phyloP scores from a whole-genome alignment of 805 yeast species.

The Babjeviella inositovora region DNA sequence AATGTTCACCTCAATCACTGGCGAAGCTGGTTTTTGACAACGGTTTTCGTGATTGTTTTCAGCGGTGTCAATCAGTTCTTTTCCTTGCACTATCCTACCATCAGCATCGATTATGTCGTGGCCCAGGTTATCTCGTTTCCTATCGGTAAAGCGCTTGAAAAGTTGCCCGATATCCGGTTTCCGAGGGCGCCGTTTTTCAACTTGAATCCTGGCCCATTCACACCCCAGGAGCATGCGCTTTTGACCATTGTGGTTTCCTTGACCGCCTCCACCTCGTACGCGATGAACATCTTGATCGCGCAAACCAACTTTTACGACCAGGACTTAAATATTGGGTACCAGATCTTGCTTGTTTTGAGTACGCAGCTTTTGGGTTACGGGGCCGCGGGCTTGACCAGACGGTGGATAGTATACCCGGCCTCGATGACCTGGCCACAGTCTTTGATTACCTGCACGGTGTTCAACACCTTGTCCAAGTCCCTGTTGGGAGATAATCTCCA shows the following conservation, averaged over 20 bases:
- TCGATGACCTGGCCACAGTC: slow-evolving; percentile 60
- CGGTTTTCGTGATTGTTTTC: slow-evolving; percentile 35
- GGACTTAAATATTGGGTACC: slow-evolving; percentile 35
- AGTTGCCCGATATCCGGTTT: slow-evolving; percentile 12
- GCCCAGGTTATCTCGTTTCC: slow-evolving; percentile 49
- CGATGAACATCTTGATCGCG: slow-evolving; percentile 39
- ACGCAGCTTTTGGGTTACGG: slow-evolving; percentile 56
- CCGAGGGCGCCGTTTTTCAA: slow-evolving; percentile 11
- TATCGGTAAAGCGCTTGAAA: slow-evolving; percentile 33
- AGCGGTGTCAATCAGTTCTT: slow-evolving; percentile 46
- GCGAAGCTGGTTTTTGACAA: slow-evolving; percentile 36
- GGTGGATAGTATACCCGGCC: slow-evolving; percentile 44
- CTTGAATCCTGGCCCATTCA: slow-evolving; percentile 48
- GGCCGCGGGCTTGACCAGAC: slow-evolving; percentile 45
- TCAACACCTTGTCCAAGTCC: slow-evolving; percentile 26
- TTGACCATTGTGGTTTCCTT: slow-evolving; percentile 34
- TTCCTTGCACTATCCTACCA: slow-evolving; percentile 36
- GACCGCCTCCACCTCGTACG: slow-evolving; percentile 29
- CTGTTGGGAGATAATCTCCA: slow-evolving; percentile 28
- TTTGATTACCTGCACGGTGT: slow-evolving; percentile 41
- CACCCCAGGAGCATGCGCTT: slow-evolving; percentile 45
- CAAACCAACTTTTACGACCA: slow-evolving; percentile 28
- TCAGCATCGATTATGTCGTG: slow-evolving; percentile 31
- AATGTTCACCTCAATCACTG: slow-evolving; percentile 30
- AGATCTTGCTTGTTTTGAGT: slow-evolving; percentile 30